Base-by-base conservation (phyloP, 2,329 filamentous ascomycete species). In the Thielaviopsis musarum region DNA sequence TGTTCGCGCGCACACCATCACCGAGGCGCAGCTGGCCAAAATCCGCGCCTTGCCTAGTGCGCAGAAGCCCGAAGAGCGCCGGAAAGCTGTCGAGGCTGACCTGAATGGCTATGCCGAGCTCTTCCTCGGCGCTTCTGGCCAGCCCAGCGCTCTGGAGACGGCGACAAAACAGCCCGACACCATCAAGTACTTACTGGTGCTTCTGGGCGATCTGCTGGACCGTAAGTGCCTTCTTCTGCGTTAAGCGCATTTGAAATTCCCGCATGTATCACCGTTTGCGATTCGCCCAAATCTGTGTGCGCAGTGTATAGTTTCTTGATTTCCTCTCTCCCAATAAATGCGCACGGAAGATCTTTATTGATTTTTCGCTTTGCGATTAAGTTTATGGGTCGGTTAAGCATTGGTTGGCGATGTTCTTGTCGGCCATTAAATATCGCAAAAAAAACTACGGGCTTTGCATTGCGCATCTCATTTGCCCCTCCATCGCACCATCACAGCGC, bases 21-120 rank as follows among this genome's bases (percentile, higher is more conserved):
- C 88, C 61, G 91, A 97, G 66, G 85, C 87, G 66, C 91, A 98
- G 73, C 82, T 96, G 66, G 88, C 87, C 76, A 91, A 91, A 79
- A 95, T 98, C 74, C 91, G 91, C 72, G 88, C 91, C 63, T 88
- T 97, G 66, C 93, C 97, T 72, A 97, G 96, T 74, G 88, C 93
- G 65, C 87, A 90, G 72, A 93, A 89, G 72, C 66, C 69, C 45
- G 93, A 97, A 66, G 87, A 90, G 73, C 83, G 91, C 68, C 85
- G 85, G 69, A 82, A 91, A 69, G 85, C 84, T 19, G 84, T 97
- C 63, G 87, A 95, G 70, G 75, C 73, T 59, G 88, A 96, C 72
- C 74, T 91, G 24, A 79, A 85, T 66, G 88, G 85, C 65, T 98
- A 95, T 73, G 81, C 84, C 62, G 75, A 79, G 64, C 77, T 98